Evolutionary conservation across 306 rosid genomes (phyloP).

Genomic region (Cyclanthera cordifolia): DNA sequence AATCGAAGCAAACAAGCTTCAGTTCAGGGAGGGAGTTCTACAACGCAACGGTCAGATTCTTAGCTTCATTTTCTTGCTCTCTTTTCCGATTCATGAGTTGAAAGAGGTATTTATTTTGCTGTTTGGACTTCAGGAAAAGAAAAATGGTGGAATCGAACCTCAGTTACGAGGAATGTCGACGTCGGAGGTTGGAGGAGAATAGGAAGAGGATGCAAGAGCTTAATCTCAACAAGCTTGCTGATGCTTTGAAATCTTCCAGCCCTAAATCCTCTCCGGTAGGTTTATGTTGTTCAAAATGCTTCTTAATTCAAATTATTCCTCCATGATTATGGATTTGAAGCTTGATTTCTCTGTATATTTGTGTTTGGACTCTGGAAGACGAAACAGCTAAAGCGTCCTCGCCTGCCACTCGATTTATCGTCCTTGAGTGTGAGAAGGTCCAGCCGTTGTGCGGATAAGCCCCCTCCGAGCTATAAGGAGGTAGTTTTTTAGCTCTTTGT

Average conservation of each 20-base stretch:
- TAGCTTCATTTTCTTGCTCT: background rate
- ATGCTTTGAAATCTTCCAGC: slow-evolving; percentile 21
- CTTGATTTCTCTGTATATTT: background rate
- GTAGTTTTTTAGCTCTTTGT: slow-evolving; percentile 12
- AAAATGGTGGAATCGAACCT: slow-evolving; percentile 28
- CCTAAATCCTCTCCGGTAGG: slow-evolving; percentile 33
- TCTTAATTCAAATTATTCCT: background rate
- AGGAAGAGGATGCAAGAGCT: slow-evolving; percentile 44
- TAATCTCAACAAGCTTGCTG: slow-evolving; percentile 31
- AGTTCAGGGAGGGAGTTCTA: background rate
- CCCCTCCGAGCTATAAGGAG: slow-evolving; percentile 35
- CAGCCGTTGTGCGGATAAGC: slow-evolving; percentile 21
- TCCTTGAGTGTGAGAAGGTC: slow-evolving; percentile 31
- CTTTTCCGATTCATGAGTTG: background rate
- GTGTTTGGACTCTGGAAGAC: slow-evolving; percentile 8
- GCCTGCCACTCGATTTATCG: slow-evolving; percentile 15
- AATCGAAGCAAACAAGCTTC: background rate
- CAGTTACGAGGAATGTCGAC: slow-evolving; percentile 34
- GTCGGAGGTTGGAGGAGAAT: slow-evolving; percentile 37
- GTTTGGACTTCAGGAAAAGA: slow-evolving; percentile 6
- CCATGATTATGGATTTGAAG: background rate
- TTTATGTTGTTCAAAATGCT: background rate
- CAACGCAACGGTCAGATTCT: slow-evolving; percentile 3
- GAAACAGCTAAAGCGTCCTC: slow-evolving; percentile 22
- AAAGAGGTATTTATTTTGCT: background rate